These are phyloP conservation scores for Pleurotus sapidus DNA, from an alignment of 768 basidiomycete species.

Conservation along the genomic window DNA sequence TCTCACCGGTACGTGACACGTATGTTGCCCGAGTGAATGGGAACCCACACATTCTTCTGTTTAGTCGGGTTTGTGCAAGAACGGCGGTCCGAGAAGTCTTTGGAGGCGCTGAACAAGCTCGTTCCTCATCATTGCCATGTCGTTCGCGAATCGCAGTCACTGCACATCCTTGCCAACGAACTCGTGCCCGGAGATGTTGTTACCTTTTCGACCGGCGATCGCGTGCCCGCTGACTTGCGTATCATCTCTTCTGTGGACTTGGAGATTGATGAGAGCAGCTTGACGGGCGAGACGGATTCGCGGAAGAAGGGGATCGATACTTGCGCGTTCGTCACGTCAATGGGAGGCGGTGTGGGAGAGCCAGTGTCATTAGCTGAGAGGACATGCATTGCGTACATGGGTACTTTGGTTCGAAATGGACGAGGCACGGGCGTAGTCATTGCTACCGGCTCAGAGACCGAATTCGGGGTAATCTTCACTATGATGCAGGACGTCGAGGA, in stretches of 20 bases:
- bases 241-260: constrained; percentile 79
- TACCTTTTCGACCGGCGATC: constrained; percentile 86
- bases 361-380: constrained; percentile 74
- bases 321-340: constrained; percentile 41
- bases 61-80: constrained; percentile 94
- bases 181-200: constrained; percentile 96
- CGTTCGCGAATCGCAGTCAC: constrained; percentile 67
- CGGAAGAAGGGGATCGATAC: constrained; percentile 63
- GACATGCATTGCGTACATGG: constrained; percentile 92
- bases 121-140: constrained; percentile 97
- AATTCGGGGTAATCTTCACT: constrained; percentile 94
- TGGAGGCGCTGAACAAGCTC: constrained; percentile 94
- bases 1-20: constrained; percentile 67
- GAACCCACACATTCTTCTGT: constrained; percentile 13
- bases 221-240: constrained; percentile 91
- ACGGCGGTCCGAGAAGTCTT: constrained; percentile 87
- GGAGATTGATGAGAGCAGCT: constrained; percentile 92
- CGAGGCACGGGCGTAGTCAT: constrained; percentile 86
- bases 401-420: constrained; percentile 89
- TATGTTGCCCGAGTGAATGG: background rate
- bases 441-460: constrained; percentile 79
- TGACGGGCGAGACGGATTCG: constrained; percentile 90
- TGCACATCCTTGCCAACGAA: constrained; percentile 91
- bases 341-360: constrained; percentile 27
- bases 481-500: constrained; percentile 99